These are phyloP conservation scores for Angomonas deanei DNA, from an alignment of 208 protist genomes.

Conservation along the genomic window DNA sequence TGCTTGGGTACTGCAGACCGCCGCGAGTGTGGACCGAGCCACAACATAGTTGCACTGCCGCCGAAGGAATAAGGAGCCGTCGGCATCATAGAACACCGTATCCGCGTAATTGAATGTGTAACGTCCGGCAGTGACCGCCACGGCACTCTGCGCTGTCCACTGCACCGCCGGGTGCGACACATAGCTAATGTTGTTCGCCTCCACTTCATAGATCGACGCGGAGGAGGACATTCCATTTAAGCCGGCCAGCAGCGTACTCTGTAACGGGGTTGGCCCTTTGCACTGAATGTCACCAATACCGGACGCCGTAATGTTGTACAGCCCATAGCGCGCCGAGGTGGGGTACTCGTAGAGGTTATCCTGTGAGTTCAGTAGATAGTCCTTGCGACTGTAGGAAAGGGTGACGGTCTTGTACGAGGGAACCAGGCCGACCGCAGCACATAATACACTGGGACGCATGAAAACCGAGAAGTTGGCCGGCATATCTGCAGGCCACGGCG, in stretches of 20 bases:
- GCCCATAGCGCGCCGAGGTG: conserved; percentile 8
- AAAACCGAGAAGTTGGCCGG: no score
- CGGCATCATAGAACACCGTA: conserved; percentile 18
- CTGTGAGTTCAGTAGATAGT: conserved; percentile 5
- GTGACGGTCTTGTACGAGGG: conserved; percentile 18
- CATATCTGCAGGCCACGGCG: conserved; percentile 12
- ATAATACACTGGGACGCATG: conserved; percentile 17
- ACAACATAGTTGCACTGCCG: background rate
- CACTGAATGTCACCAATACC: conserved; percentile 13
- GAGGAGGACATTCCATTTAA: background rate
- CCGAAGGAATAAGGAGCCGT: conserved; percentile 14
- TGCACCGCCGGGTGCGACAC: background rate
- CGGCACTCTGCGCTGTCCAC: background rate
- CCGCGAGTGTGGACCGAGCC: background rate
- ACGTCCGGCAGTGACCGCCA: background rate
- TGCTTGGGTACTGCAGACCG: conserved; percentile 1
- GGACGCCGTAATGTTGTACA: conserved; percentile 14
- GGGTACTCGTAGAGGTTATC: background rate
- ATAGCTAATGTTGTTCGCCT: background rate
- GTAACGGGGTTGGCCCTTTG: background rate
- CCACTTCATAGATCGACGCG: background rate
- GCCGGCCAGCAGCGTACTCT: background rate
- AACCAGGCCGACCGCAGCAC: conserved; percentile 19
- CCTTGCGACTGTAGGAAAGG: conserved; percentile 22
- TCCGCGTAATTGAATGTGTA: background rate